Conservation (phyloP, 805 yeast species). For the Ogataea chonburiensis region DNA sequence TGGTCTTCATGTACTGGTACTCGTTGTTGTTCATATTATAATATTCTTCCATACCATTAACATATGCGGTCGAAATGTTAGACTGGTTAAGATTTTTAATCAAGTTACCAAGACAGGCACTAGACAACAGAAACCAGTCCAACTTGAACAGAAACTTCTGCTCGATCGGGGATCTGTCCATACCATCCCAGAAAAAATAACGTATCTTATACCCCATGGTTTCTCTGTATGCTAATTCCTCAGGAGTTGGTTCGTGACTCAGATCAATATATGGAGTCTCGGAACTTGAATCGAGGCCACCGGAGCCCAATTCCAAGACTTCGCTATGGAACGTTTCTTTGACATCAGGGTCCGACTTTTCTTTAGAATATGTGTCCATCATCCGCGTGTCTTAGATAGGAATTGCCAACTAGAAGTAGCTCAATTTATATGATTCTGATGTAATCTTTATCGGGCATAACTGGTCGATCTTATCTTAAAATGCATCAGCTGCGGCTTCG, state of each 20-base stretch:
- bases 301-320: neutral
- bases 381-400: too few species aligned
- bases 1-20: conserved; percentile 43
- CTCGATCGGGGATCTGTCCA: conserved; percentile 39
- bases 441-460: too few species aligned
- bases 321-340: neutral
- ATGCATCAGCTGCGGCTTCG: neutral
- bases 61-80: conserved; percentile 62
- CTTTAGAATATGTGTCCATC: too few species aligned
- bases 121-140: conserved; percentile 48
- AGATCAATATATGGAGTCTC: conserved; percentile 5
- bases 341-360: too few species aligned
- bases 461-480: neutral
- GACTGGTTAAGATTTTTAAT: conserved; percentile 61
- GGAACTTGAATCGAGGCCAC: neutral
- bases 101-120: conserved; percentile 59
- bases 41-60: conserved; percentile 58
- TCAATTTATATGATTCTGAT: too few species aligned
- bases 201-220: neutral
- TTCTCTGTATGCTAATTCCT: neutral
- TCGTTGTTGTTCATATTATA: conserved; percentile 53
- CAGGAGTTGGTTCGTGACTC: neutral
- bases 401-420: too few species aligned
- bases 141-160: conserved; percentile 44
- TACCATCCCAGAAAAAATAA: conserved; percentile 30